Evolutionary conservation across 2,329 filamentous ascomycete genomes (phyloP).

Genomic region (Sporothrix pallida): DNA sequence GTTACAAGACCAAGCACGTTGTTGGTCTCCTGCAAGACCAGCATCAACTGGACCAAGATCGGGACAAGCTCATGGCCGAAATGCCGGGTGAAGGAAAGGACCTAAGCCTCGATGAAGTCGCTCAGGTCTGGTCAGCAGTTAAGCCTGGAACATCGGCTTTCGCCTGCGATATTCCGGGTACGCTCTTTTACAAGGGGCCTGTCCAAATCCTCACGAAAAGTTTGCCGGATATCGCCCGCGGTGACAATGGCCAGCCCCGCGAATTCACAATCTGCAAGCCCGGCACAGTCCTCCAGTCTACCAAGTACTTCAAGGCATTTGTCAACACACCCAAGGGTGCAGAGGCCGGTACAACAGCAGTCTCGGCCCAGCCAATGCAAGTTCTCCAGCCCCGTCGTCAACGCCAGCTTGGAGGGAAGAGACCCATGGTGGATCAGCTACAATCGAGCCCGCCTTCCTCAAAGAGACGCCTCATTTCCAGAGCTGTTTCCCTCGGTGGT

Average conservation of each 20-base stretch:
- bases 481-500: background rate
- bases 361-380: background rate
- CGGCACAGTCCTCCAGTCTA: slow-evolving; percentile 34
- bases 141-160: too few species aligned
- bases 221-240: background rate
- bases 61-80: slow-evolving; percentile 10
- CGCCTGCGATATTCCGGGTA: too few species aligned
- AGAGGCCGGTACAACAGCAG: too few species aligned
- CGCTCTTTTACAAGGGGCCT: background rate
- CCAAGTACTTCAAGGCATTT: slow-evolving; percentile 37
- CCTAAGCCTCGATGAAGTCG: background rate
- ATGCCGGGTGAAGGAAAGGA: background rate
- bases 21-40: background rate
- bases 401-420: background rate
- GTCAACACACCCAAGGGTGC: background rate
- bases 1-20: background rate
- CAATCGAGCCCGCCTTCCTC: background rate
- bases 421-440: background rate
- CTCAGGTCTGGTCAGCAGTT: slow-evolving; percentile 22
- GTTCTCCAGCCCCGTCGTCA: background rate
- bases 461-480: slow-evolving; percentile 14
- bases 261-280: slow-evolving; percentile 11
- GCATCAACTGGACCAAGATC: background rate
- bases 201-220: slow-evolving; percentile 32
- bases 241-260: background rate